Conservation (phyloP, 257 asterid genomes). For the Leptodermis oblonga region DNA sequence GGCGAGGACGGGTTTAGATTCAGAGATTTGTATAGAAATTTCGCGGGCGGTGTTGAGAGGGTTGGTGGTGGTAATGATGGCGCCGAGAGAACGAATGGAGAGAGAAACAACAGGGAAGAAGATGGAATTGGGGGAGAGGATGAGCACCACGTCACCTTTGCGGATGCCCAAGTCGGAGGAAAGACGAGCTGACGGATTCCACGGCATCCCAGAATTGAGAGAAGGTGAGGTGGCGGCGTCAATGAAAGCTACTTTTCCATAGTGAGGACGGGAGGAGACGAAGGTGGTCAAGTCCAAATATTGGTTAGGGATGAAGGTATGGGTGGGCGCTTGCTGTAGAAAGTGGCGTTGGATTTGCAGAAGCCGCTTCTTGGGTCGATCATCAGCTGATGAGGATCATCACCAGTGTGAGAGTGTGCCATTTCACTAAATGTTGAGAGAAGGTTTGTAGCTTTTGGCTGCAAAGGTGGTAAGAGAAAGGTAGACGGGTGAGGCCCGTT, state of each 20-base stretch:
- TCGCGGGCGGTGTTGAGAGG: constrained; percentile 80
- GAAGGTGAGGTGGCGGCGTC: constrained; percentile 80
- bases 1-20: constrained; percentile 74
- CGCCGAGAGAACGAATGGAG: constrained; percentile 85
- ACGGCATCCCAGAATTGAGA: constrained; percentile 69
- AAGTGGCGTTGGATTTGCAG: constrained; percentile 61
- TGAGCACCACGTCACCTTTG: constrained; percentile 68
- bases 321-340: constrained; percentile 86
- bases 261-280: constrained; percentile 82
- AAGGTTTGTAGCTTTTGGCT: too few species aligned
- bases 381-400: not conserved
- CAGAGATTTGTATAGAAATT: constrained; percentile 62
- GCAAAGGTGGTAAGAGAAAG: too few species aligned
- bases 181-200: constrained; percentile 52
- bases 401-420: too few species aligned
- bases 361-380: constrained; percentile 65
- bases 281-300: constrained; percentile 77
- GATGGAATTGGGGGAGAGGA: constrained; percentile 81
- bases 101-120: constrained; percentile 79
- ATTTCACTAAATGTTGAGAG: too few species aligned
- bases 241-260: constrained; percentile 60
- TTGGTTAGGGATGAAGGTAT: constrained; percentile 38
- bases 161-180: constrained; percentile 55
- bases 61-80: constrained; percentile 86
- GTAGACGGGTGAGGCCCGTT: too few species aligned